Evolutionary conservation across 108 stramenopile genomes (phyloP).

Genomic region (Mediolabrus comicus): DNA sequence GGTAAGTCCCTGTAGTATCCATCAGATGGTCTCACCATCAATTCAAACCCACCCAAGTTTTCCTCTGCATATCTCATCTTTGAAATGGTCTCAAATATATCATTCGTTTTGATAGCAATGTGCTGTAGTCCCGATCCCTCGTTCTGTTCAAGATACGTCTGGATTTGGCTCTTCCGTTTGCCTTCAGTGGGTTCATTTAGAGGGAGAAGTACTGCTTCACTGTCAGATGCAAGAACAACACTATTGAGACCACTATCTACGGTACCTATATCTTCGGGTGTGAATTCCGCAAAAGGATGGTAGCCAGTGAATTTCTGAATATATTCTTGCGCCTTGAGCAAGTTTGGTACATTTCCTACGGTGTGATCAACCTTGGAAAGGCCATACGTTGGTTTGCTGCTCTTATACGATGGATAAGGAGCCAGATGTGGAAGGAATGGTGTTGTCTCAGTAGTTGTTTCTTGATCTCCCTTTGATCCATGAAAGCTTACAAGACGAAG

Average conservation of each 20-base stretch:
- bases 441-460: background rate
- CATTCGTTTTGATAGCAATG: slow-evolving; percentile 78
- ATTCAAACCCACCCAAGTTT: slow-evolving; percentile 73
- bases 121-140: slow-evolving; percentile 88
- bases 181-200: slow-evolving; percentile 85
- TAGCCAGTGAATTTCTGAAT: slow-evolving; percentile 67
- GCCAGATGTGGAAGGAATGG: slow-evolving; percentile 65
- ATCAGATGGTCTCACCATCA: slow-evolving; percentile 74
- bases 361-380: slow-evolving; percentile 65
- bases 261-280: slow-evolving; percentile 84
- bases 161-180: slow-evolving; percentile 70
- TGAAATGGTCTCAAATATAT: slow-evolving; percentile 76
- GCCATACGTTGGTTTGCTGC: slow-evolving; percentile 37
- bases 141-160: slow-evolving; percentile 87
- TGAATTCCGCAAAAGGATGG: slow-evolving; percentile 88
- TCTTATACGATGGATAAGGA: slow-evolving; percentile 31
- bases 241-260: slow-evolving; percentile 85
- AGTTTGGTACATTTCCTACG: slow-evolving; percentile 71
- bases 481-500: slow-evolving; percentile 52
- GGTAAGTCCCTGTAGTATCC: slow-evolving; percentile 73
- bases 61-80: slow-evolving; percentile 62
- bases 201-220: slow-evolving; percentile 72
- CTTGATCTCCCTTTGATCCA: background rate
- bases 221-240: slow-evolving; percentile 69
- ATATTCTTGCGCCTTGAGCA: slow-evolving; percentile 45